Percentiles rank a stretch among this genome's conserved stretches.
These are phyloP conservation scores for Acanthamoeba royreba DNA, from an alignment of 208 protist genomes.

Conservation along the genomic window DNA sequence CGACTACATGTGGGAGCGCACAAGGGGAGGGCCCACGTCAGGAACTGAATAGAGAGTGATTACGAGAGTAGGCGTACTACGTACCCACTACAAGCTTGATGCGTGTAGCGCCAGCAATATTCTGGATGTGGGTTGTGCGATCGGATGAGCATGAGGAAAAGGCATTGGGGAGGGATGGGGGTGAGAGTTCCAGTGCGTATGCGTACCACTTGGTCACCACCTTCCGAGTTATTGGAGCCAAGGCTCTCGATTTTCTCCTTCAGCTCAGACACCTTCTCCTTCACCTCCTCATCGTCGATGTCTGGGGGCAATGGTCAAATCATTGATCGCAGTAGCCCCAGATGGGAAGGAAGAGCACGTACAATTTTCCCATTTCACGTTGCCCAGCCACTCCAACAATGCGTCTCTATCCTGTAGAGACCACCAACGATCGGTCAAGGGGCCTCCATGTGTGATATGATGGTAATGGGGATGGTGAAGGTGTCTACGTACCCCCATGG, in stretches of 20 bases:
- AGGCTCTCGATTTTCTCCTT: conserved; percentile 1
- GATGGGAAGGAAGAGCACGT: not conserved
- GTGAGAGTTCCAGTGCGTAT: not conserved
- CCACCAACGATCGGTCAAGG: not conserved
- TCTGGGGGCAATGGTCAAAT: no score
- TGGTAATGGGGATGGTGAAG: not conserved
- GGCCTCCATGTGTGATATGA: not conserved
- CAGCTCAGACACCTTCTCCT: not conserved
- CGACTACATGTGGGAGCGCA: not conserved
- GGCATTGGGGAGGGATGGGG: not conserved
- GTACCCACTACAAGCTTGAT: conserved; percentile 62
- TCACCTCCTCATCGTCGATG: conserved; percentile 19
- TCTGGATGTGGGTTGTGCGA: not conserved
- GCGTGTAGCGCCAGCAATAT: conserved; percentile 53
- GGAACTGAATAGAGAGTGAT: not conserved
- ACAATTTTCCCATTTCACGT: conserved; percentile 33
- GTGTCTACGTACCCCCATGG: not conserved
- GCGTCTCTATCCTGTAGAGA: conserved; percentile 15
- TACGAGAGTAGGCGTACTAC: not conserved
- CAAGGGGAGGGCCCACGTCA: not conserved
- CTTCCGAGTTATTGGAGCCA: not conserved
- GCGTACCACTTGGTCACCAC: not conserved
- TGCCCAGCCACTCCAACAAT: not conserved
- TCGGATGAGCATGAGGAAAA: not conserved
- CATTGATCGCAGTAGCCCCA: no score